Percentiles rank a stretch among this genome's conserved stretches.
These are phyloP conservation scores for Argentina anserina DNA, from an alignment of 306 rosid genomes.

Conservation along the genomic window DNA sequence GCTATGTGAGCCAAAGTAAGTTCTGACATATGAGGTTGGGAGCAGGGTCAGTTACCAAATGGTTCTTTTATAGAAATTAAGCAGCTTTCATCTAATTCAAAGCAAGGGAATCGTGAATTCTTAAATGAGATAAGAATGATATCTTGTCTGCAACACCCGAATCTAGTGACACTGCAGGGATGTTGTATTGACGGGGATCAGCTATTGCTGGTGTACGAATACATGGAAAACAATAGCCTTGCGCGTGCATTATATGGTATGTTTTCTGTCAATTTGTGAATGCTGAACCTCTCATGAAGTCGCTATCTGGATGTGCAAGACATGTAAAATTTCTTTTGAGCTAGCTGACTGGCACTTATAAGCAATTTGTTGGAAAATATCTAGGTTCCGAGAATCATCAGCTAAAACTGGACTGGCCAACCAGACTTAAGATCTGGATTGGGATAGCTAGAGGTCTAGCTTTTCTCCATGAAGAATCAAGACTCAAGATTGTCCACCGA, in stretches of 20 bases:
- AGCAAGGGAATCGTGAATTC: constrained; percentile 69
- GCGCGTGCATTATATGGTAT: constrained; percentile 54
- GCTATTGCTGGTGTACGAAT: constrained; percentile 58
- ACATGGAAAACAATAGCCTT: constrained; percentile 70
- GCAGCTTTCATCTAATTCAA: constrained; percentile 62
- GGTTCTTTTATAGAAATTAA: constrained; percentile 64
- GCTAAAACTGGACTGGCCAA: constrained; percentile 45
- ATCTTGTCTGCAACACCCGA: constrained; percentile 69
- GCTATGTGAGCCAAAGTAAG: not conserved
- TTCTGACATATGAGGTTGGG: constrained; percentile 7
- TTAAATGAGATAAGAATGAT: constrained; percentile 64
- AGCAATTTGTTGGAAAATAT: constrained; percentile 5
- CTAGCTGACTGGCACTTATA: not conserved
- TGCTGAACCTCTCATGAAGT: not conserved
- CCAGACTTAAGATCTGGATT: constrained; percentile 50
- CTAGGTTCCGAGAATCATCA: constrained; percentile 27
- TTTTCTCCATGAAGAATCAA: constrained; percentile 60
- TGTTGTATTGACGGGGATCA: constrained; percentile 62
- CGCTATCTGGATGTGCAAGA: not conserved
- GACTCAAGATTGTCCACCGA: constrained; percentile 59
- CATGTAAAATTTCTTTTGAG: not conserved
- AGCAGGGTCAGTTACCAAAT: constrained; percentile 53
- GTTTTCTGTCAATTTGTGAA: constrained; percentile 7
- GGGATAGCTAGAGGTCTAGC: constrained; percentile 64
- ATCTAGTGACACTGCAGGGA: constrained; percentile 66